Base-by-base conservation (phyloP, 352 stramenopile genomes). In the Elongisporangium undulatum region DNA sequence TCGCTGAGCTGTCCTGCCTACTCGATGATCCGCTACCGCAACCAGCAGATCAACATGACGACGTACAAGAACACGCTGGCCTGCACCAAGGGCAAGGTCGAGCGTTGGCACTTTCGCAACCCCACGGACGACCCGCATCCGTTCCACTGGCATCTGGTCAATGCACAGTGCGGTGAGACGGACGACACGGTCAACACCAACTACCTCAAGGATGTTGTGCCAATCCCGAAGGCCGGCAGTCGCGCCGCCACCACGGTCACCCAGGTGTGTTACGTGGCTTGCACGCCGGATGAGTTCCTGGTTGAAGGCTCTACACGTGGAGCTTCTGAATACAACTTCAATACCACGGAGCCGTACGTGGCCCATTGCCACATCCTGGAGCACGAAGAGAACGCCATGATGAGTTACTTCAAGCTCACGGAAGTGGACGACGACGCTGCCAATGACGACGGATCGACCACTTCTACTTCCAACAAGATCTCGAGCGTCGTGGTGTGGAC, bases 81-180 rank as follows among this genome's bases (percentile, higher is more conserved):
- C 48, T 91, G 79, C 59, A 91, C 82, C 9, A 81, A 79, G 59
- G 82, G 82, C 23, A 89, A 82, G 57, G 82, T 89, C 10, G 82
- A 91, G 68, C 85, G 85, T 53, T 91, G 82, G 82, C 66, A 85
- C 64, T 91, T 91, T 58, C 77, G 87, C 66, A 89, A 91, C 62
- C 82, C 82, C 15, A 89, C 82, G 2, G 79, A 89, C 51, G 82
- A 91, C 52, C 71, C 79, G 21, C 79, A 91, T 55, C 82, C 82
- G 48, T 89, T 91, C 68, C 82, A 91, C 53, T 91, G 82, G 82
- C 82, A 89, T 54, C 61, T 89, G 20, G 77, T 89, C 17, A 91
- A 88, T 55, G 82, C 82, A 0, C 82, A 91, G 59, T 91, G 82
- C 52, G 79, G 82, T 41, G 73, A 74, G 9, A 78, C 48, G 9